These are phyloP conservation scores for Keqinozyma sinolaborantium DNA, from an alignment of 1,139 yeast genomes.

Conservation along the genomic window DNA sequence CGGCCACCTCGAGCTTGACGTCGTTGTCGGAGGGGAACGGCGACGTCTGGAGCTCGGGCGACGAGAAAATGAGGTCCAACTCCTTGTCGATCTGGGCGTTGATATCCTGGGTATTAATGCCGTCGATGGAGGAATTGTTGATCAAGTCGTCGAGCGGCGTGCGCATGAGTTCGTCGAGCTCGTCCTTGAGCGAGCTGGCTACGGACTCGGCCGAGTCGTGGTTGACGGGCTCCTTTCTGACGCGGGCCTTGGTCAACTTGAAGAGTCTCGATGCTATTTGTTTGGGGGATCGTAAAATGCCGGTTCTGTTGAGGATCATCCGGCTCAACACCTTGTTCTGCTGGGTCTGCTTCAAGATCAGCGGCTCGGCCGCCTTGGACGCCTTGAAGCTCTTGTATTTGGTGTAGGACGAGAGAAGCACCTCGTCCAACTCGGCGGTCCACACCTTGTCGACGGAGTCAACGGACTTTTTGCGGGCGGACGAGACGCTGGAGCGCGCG, in stretches of 20 bases:
- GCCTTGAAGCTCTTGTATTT: constrained; percentile 35
- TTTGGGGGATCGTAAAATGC: constrained; percentile 34
- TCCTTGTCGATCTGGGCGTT: constrained; percentile 22
- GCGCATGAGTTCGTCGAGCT: constrained; percentile 19
- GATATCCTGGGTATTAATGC: constrained; percentile 16
- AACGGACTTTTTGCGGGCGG: constrained; percentile 5
- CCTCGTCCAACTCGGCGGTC: constrained; percentile 36
- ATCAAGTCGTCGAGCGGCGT: constrained; percentile 25
- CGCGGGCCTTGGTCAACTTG: constrained; percentile 17
- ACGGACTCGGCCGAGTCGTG: constrained; percentile 1
- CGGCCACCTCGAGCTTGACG: constrained; percentile 3
- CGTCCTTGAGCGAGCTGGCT: constrained; percentile 16
- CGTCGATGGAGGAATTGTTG: constrained; percentile 11
- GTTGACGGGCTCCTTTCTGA: constrained; percentile 4
- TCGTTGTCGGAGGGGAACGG: constrained; percentile 6
- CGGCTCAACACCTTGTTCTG: constrained; percentile 42
- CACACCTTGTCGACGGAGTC: constrained; percentile 29
- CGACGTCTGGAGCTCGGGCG: constrained; percentile 17
- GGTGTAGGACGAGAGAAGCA: constrained; percentile 31
- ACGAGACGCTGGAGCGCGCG: constrained; percentile 8
- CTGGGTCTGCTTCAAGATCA: constrained; percentile 30
- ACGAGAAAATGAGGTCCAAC: constrained; percentile 21
- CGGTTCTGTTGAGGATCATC: constrained; percentile 38
- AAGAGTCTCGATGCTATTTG: constrained; percentile 37
- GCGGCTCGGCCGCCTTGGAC: constrained; percentile 20